phyloP scores from a whole-genome alignment of 306 rosid species.

The Prunus campanulata region DNA sequence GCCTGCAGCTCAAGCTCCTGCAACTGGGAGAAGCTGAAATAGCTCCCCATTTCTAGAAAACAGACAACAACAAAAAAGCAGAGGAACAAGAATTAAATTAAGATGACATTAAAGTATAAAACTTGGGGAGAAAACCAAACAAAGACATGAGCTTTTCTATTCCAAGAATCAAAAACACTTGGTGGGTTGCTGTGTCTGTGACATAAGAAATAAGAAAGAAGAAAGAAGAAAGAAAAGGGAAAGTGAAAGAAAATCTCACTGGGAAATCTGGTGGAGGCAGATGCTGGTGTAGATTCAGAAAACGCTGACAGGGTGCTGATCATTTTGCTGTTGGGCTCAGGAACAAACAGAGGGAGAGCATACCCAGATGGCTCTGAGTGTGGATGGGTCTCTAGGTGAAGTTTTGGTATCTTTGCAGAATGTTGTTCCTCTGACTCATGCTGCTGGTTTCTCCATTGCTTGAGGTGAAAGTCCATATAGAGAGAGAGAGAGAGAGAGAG shows the following conservation, averaged over 20 bases:
- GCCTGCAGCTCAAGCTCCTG: conserved; percentile 98
- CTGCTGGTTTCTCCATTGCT: conserved; percentile 83
- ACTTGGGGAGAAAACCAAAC: conserved; percentile 8
- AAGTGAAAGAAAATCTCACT: conserved; percentile 37
- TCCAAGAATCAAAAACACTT: conserved; percentile 12
- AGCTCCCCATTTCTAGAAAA: conserved; percentile 64
- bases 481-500: conserved; percentile 33
- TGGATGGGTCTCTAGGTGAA: conserved; percentile 50
- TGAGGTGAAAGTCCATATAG: conserved; percentile 81
- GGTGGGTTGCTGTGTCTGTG: conserved; percentile 7
- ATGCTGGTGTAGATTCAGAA: conserved; percentile 45
- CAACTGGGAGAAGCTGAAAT: conserved; percentile 83
- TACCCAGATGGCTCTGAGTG: conserved; percentile 29
- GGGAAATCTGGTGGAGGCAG: conserved; percentile 45
- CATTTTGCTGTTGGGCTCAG: conserved; percentile 59
- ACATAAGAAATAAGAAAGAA: neutral
- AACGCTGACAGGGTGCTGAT: conserved; percentile 42
- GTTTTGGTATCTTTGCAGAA: conserved; percentile 83
- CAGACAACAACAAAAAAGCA: neutral
- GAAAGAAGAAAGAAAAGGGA: neutral
- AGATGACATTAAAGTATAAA: neutral
- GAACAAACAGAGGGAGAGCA: conserved; percentile 69
- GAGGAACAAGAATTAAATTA: neutral
- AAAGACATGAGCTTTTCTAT: neutral
- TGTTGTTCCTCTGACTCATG: conserved; percentile 70